A percentile compares a stretch with the other conserved stretches of the same genome.
Evolutionary conservation across 116 monocot genomes (phyloP).

Genomic region (Zostera marina): DNA sequence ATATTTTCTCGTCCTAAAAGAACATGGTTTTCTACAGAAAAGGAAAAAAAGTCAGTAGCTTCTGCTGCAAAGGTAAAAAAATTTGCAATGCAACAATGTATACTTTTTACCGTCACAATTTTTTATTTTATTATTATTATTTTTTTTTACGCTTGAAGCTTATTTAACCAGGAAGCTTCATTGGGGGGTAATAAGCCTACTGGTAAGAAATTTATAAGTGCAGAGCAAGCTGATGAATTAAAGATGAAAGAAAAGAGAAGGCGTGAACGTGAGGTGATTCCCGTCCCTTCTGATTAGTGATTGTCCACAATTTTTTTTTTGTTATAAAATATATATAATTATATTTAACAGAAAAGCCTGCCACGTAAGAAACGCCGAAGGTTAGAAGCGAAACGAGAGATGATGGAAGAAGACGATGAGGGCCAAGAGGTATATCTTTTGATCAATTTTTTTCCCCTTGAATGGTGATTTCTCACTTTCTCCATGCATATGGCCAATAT

Average conservation of each 20-base stretch:
- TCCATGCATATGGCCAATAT: not conserved
- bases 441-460: not conserved
- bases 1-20: constrained; percentile 86
- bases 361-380: constrained; percentile 80
- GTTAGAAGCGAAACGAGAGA: constrained; percentile 71
- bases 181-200: constrained; percentile 24
- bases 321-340: not conserved
- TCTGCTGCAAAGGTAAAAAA: constrained; percentile 68
- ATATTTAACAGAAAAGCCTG: constrained; percentile 49
- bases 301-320: not conserved
- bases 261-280: constrained; percentile 67
- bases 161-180: constrained; percentile 19
- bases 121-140: not conserved
- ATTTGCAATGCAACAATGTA: constrained; percentile 4
- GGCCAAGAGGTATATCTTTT: constrained; percentile 23
- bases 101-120: not conserved
- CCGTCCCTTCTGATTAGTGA: too few species aligned
- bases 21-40: constrained; percentile 87
- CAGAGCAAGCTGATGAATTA: constrained; percentile 56
- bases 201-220: constrained; percentile 41
- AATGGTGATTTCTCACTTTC: not conserved
- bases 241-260: constrained; percentile 75
- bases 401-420: constrained; percentile 52
- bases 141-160: not conserved
- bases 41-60: constrained; percentile 65